Evolutionary conservation across 495 filamentous ascomycete species (phyloP), one percentile per base, ranked within the genome.

Genomic region (Mycothermus thermophilus): DNA sequence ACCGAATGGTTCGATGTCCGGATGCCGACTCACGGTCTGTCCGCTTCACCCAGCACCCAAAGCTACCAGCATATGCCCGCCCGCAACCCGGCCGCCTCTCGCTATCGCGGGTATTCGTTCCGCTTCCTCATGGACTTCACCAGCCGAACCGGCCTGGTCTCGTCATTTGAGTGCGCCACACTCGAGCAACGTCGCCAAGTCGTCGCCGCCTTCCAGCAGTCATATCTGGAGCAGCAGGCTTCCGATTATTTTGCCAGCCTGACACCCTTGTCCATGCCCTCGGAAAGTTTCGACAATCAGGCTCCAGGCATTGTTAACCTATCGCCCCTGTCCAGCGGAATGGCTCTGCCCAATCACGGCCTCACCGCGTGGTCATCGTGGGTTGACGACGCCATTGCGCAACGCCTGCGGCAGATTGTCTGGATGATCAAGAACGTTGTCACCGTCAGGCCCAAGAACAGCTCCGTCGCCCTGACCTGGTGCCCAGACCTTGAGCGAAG

Each of bases 111-210:
- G 6, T 49, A 52, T 17, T 47, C 42, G 3, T 52, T 54, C 14
- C 15, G 30, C 15, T 54, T 51, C 11, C 40, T 54, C 11, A 44
- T 42, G 32, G 43, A 49, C 40, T 54, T 54, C 35, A 54, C 51
- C 9, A 54, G 51, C 36, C 27, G 48, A 19, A 49, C 45, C 1
- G 51, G 51, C 4, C 27, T 54, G 9, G 48, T 52, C 10, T 38
- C 45, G 9, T 54, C 51, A n/a, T 54, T 54, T 22, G 51, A 54
- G 9, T 54, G 51, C 12, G 51, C 37, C n/a, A 49, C 51, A 11
- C 41, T 51, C 3, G 22, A 27, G 10, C 44, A 51, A 13, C 32
- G 51, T 4, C 40, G 46, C 13, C 45, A 51, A 31, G 38, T 54
- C 27, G 45, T 54, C 2, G 21, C 45, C 1, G 21, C 32, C 1